Evolutionary conservation across 345 rosid genomes (phyloP).

Genomic region (Camelina neglecta): DNA sequence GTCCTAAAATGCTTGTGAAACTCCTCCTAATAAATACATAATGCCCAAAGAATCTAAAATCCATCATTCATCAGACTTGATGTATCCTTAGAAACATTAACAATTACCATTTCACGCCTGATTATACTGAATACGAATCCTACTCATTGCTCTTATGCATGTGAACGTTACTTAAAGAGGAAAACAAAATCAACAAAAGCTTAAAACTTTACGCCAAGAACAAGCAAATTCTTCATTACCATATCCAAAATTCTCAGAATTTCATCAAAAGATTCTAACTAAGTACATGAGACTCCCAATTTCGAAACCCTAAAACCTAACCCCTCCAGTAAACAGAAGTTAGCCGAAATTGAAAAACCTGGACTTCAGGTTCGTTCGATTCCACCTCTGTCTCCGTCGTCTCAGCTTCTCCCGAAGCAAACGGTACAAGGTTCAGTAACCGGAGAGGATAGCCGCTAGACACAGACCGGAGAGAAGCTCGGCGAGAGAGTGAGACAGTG

Average conservation of each 20-base stretch:
- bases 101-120: not conserved
- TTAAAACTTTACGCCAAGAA: slow-evolving; percentile 1
- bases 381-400: slow-evolving; percentile 56
- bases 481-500: slow-evolving; percentile 35
- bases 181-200: slow-evolving; percentile 20
- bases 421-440: slow-evolving; percentile 52
- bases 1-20: not conserved
- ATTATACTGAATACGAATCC: not conserved
- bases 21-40: not conserved
- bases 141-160: not conserved
- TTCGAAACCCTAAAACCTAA: slow-evolving; percentile 24
- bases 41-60: slow-evolving; percentile 17
- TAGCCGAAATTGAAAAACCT: slow-evolving; percentile 52
- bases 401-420: slow-evolving; percentile 73
- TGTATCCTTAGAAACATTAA: not conserved
- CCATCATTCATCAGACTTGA: not conserved
- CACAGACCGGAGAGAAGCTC: slow-evolving; percentile 47
- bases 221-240: not conserved
- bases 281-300: not conserved
- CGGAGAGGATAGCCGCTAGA: slow-evolving; percentile 46
- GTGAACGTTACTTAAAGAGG: not conserved
- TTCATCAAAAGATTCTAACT: not conserved
- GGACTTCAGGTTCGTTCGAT: slow-evolving; percentile 58
- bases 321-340: not conserved
- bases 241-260: not conserved